These are phyloP conservation scores for Lagenidium sp. DNA, from an alignment of 352 stramenopile species.

Conservation along the genomic window DNA sequence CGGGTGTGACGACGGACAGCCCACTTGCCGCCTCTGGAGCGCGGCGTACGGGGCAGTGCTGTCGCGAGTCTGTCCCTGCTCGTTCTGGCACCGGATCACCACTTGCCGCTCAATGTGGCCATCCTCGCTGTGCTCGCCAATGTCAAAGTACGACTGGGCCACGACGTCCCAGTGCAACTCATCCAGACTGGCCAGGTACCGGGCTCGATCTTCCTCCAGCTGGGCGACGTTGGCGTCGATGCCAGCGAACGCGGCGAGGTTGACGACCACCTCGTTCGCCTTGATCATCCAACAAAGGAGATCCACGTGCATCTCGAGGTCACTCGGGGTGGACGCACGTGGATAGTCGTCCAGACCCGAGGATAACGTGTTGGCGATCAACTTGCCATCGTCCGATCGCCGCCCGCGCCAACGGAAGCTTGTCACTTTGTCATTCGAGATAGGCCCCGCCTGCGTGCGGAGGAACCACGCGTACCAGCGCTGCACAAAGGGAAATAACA, in stretches of 20 bases:
- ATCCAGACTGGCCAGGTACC: slow-evolving; percentile 38
- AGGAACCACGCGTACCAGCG: slow-evolving; percentile 75
- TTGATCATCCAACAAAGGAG: slow-evolving; percentile 87
- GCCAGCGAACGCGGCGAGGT: slow-evolving; percentile 30
- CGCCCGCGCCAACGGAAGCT: slow-evolving; percentile 83
- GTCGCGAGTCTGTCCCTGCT: slow-evolving; percentile 25
- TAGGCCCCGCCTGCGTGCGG: slow-evolving; percentile 41
- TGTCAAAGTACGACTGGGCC: slow-evolving; percentile 64
- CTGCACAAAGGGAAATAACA: slow-evolving; percentile 63
- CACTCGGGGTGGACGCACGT: slow-evolving; percentile 50
- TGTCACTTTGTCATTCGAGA: slow-evolving; percentile 14
- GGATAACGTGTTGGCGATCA: slow-evolving; percentile 88
- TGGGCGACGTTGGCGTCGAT: neutral
- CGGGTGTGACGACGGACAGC: slow-evolving; percentile 52
- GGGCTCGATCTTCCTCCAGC: slow-evolving; percentile 6
- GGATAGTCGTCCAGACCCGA: slow-evolving; percentile 93
- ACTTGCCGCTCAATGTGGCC: slow-evolving; percentile 59
- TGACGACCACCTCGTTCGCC: slow-evolving; percentile 42
- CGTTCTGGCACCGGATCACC: slow-evolving; percentile 56
- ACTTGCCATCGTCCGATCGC: slow-evolving; percentile 48
- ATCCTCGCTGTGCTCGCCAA: slow-evolving; percentile 70
- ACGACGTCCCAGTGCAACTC: slow-evolving; percentile 65
- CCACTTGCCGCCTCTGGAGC: slow-evolving; percentile 22
- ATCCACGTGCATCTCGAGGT: slow-evolving; percentile 88
- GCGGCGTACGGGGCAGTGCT: slow-evolving; percentile 23